Evolutionary conservation across 192 early-diverging fungal species (phyloP).

Genomic region (Cetraspora pellucida): DNA sequence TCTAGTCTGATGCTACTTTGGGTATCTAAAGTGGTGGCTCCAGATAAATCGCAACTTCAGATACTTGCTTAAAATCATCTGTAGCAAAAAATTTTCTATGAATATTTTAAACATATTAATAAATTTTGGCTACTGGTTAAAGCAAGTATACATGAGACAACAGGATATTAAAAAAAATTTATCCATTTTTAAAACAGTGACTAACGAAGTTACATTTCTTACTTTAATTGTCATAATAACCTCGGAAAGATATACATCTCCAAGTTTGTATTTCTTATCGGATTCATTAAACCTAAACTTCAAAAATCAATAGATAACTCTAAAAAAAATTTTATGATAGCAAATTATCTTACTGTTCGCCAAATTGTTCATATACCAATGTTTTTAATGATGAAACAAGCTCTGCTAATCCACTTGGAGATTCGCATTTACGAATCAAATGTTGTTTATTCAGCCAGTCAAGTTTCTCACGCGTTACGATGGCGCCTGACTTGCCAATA

Average conservation of each 20-base stretch:
- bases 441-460: slow-evolving; percentile 80
- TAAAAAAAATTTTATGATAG: neutral
- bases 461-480: slow-evolving; percentile 69
- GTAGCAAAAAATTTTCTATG: too few relatives aligned
- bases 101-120: too few relatives aligned
- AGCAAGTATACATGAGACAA: too few relatives aligned
- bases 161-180: too few relatives aligned
- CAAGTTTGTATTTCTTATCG: slow-evolving; percentile 31
- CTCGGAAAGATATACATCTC: slow-evolving; percentile 45
- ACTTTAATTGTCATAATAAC: slow-evolving; percentile 54
- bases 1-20: too few relatives aligned
- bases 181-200: too few relatives aligned
- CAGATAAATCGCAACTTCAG: too few relatives aligned
- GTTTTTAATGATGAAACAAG: slow-evolving; percentile 47
- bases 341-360: slow-evolving; percentile 31
- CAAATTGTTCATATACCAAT: slow-evolving; percentile 35
- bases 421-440: slow-evolving; percentile 48
- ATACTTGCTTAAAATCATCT: too few relatives aligned
- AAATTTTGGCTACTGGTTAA: too few relatives aligned
- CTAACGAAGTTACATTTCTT: neutral
- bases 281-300: slow-evolving; percentile 37
- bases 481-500: slow-evolving; percentile 63
- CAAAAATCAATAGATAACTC: neutral
- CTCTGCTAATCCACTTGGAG: slow-evolving; percentile 42
- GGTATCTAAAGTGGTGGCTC: too few relatives aligned